Conservation (phyloP, 164 flowering plant genomes). For the Malania oleifera region DNA sequence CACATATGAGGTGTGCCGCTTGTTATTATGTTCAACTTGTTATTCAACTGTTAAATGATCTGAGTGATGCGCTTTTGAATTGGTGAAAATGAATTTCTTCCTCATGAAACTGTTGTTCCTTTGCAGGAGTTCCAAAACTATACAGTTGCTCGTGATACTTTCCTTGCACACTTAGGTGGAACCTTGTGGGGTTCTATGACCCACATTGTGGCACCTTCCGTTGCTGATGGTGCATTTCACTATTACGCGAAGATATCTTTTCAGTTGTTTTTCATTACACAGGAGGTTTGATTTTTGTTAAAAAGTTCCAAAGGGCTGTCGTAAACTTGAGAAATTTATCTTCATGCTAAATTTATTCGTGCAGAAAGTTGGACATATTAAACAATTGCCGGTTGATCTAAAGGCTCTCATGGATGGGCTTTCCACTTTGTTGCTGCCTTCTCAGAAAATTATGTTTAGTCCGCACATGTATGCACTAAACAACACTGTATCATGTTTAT, state of each 20-base stretch:
- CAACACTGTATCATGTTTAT: neutral
- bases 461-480: conserved; percentile 51
- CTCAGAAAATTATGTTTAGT: conserved; percentile 68
- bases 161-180: conserved; percentile 94
- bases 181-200: conserved; percentile 90
- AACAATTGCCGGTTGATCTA: conserved; percentile 77
- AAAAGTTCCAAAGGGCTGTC: conserved; percentile 1
- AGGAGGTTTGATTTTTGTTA: conserved; percentile 53
- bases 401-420: conserved; percentile 71
- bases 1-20: conserved; percentile 52
- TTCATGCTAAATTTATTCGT: conserved; percentile 17
- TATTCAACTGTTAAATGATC: no score
- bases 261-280: conserved; percentile 86
- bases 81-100: conserved; percentile 4
- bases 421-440: conserved; percentile 71
- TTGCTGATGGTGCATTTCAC: conserved; percentile 87
- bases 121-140: conserved; percentile 78
- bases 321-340: neutral
- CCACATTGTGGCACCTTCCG: conserved; percentile 86
- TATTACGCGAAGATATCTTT: conserved; percentile 84
- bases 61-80: no score
- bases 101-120: neutral
- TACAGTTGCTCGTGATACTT: conserved; percentile 94
- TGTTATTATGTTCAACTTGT: neutral
- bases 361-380: conserved; percentile 64